Evolutionary conservation across 129 eudicot species (phyloP).

Genomic region (Flaveria trinervia): DNA sequence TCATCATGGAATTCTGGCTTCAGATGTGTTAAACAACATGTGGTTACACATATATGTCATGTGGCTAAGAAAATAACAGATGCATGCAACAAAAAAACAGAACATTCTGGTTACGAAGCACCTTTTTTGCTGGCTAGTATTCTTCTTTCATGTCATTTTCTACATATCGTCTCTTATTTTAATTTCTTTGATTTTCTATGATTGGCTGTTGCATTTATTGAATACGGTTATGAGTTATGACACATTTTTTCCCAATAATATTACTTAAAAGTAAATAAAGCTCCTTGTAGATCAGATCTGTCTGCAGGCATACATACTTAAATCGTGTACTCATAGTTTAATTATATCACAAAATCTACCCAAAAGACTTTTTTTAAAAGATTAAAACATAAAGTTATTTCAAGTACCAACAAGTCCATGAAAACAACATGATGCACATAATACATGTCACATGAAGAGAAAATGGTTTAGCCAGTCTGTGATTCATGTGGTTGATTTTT

Average conservation of each 20-base stretch:
- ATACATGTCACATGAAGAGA: conserved; percentile 30
- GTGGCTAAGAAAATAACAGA: conserved; percentile 28
- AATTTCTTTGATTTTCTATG: conserved; percentile 18
- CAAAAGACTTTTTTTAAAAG: not conserved
- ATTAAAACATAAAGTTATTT: not conserved
- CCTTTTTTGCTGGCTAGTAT: conserved; percentile 36
- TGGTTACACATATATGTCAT: conserved; percentile 17
- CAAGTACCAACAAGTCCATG: conserved; percentile 5
- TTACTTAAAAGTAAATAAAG: not conserved
- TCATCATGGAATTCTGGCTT: not conserved
- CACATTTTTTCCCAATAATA: not conserved
- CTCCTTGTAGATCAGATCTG: not conserved
- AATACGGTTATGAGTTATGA: not conserved
- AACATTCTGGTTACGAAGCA: conserved; percentile 26
- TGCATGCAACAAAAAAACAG: conserved; percentile 22
- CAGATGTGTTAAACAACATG: not conserved
- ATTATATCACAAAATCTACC: not conserved
- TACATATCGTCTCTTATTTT: not conserved
- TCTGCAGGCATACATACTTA: not conserved
- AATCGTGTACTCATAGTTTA: not conserved
- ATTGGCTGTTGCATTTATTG: conserved; percentile 16
- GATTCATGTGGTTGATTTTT: conserved; percentile 23
- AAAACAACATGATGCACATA: conserved; percentile 20
- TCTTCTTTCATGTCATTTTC: conserved; percentile 32
- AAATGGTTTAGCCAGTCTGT: conserved; percentile 37